phyloP scores from a whole-genome alignment of 805 yeast species.

The Torulaspora maleeae region DNA sequence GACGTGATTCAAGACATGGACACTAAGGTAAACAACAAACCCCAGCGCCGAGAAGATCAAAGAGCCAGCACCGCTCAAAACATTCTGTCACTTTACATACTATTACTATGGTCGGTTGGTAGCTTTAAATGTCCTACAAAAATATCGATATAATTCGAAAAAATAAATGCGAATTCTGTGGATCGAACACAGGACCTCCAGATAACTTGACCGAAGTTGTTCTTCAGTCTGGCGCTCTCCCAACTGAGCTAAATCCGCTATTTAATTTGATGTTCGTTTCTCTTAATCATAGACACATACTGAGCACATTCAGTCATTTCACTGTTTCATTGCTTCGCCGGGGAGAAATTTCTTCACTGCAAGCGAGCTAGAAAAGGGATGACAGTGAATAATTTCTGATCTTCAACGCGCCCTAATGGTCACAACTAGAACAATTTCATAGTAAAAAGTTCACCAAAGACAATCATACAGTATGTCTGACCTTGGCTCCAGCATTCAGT shows the following conservation, averaged over 20 bases:
- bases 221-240: conserved; percentile 45
- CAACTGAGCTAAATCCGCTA: conserved; percentile 43
- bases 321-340: neutral
- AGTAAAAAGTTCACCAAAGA: neutral
- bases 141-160: neutral
- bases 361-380: neutral
- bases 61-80: no score
- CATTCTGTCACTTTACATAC: no score
- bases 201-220: conserved; percentile 31
- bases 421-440: neutral
- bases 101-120: no score
- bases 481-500: conserved; percentile 44
- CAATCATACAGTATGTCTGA: conserved; percentile 37
- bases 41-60: neutral
- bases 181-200: conserved; percentile 89
- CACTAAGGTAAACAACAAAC: neutral
- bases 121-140: no score
- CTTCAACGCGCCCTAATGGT: no score
- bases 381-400: no score
- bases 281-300: neutral
- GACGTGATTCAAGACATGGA: neutral
- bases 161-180: conserved; percentile 59
- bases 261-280: neutral
- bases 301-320: no score
- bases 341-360: neutral